Conservation (phyloP, 1,284 basidiomycete species). For the Athelia psychrophila region DNA sequence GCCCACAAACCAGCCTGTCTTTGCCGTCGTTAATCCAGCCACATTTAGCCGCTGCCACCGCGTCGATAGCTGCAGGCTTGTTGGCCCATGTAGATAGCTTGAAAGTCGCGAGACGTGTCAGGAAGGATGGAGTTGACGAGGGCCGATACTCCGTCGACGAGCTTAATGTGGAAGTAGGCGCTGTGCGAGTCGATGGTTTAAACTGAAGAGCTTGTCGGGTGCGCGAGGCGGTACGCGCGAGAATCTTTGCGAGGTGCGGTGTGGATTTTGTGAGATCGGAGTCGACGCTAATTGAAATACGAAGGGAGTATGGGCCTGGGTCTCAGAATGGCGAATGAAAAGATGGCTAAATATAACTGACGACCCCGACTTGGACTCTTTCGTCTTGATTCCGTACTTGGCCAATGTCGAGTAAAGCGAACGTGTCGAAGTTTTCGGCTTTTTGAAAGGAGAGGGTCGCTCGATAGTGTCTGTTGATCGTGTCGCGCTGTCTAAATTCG, state of each 20-base stretch:
- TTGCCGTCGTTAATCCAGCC: conserved; percentile 80
- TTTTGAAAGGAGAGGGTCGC: conserved; percentile 48
- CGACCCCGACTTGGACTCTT: conserved; percentile 37
- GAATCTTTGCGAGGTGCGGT: conserved; percentile 65
- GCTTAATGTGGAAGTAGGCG: conserved; percentile 27
- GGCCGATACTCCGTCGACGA: conserved; percentile 67
- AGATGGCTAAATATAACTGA: conserved; percentile 29
- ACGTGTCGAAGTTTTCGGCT: conserved; percentile 42
- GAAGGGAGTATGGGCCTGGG: conserved; percentile 7
- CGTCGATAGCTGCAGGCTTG: conserved; percentile 69
- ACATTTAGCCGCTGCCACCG: conserved; percentile 73
- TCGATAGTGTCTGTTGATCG: conserved; percentile 27
- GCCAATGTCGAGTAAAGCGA: conserved; percentile 72
- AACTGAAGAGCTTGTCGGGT: conserved; percentile 50
- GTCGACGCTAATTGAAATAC: conserved; percentile 19
- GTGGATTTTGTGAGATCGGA: conserved; percentile 46
- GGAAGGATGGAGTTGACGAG: conserved; percentile 67
- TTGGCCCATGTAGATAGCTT: conserved; percentile 76
- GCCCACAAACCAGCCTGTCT: conserved; percentile 67
- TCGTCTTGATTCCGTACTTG: conserved; percentile 67
- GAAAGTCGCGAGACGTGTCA: conserved; percentile 69
- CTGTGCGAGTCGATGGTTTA: conserved; percentile 24
- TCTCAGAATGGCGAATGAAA: conserved; percentile 13
- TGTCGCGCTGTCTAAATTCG: conserved; percentile 55
- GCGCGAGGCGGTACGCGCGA: conserved; percentile 57